Percentiles rank a stretch among this genome's conserved stretches.
These are phyloP conservation scores for Oryza punctata DNA, from an alignment of 176 grass and related monocot genomes.

Conservation along the genomic window DNA sequence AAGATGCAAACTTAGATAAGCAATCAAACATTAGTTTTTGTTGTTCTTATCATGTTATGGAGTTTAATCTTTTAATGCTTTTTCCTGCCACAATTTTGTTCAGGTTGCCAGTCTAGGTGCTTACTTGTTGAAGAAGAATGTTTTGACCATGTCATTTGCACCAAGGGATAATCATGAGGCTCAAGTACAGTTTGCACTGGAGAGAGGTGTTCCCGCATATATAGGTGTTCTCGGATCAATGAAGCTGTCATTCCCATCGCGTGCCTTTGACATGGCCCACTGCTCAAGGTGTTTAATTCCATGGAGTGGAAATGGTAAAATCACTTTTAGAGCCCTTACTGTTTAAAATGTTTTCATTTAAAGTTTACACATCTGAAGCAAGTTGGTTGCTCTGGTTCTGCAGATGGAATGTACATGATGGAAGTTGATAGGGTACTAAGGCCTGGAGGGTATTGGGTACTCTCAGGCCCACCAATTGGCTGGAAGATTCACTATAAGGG, in stretches of 20 bases:
- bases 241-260: conserved; percentile 69
- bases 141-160: conserved; percentile 89
- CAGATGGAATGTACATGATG: conserved; percentile 98
- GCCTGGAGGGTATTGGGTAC: conserved; percentile 85
- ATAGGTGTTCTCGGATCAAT: conserved; percentile 81
- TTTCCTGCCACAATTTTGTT: conserved; percentile 33
- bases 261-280: conserved; percentile 86
- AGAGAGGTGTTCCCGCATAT: conserved; percentile 89
- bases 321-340: conserved; percentile 11
- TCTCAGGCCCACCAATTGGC: conserved; percentile 88
- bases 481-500: conserved; percentile 73
- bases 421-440: conserved; percentile 87
- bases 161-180: conserved; percentile 80
- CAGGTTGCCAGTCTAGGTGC: conserved; percentile 93
- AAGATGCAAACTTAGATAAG: conserved; percentile 1
- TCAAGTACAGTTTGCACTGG: conserved; percentile 90
- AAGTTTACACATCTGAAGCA: conserved; percentile 19
- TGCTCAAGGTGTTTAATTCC: conserved; percentile 87
- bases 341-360: not conserved
- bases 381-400: conserved; percentile 24
- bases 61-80: not conserved
- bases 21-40: not conserved
- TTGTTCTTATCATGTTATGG: conserved; percentile 20
- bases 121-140: conserved; percentile 74
- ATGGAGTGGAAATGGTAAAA: conserved; percentile 72